These are phyloP conservation scores for Psidium guajava DNA, from an alignment of 345 rosid genomes.

Conservation along the genomic window DNA sequence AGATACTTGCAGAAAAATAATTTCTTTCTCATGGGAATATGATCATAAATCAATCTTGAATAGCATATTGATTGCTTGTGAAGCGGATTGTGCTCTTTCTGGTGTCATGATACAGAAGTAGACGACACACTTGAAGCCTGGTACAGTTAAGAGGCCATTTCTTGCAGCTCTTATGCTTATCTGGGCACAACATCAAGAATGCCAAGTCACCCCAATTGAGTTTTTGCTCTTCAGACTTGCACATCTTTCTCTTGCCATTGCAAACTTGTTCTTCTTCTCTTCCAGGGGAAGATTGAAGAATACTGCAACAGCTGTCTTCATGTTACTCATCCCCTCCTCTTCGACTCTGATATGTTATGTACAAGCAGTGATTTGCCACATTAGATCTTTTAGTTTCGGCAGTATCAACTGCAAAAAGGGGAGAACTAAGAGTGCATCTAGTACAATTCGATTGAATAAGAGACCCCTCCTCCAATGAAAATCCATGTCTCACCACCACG, in stretches of 20 bases:
- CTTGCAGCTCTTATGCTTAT: not conserved
- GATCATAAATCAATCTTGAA: not conserved
- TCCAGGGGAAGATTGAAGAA: constrained; percentile 15
- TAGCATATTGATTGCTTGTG: not conserved
- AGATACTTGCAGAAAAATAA: not conserved
- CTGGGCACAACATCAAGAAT: constrained; percentile 3
- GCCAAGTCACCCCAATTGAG: constrained; percentile 15
- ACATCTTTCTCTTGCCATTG: constrained; percentile 3
- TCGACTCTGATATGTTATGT: constrained; percentile 7
- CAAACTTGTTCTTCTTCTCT: constrained; percentile 9
- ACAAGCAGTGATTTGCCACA: not conserved
- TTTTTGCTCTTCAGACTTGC: constrained; percentile 19
- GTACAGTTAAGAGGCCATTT: constrained; percentile 6
- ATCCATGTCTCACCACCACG: not conserved
- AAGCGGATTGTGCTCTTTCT: not conserved
- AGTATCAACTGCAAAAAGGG: not conserved
- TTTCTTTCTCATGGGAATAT: not conserved
- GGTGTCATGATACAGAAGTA: not conserved
- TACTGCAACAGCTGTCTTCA: constrained; percentile 5
- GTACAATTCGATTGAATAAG: not conserved
- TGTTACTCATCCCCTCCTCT: not conserved
- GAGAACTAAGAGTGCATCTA: not conserved
- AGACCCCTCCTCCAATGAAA: not conserved
- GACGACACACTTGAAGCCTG: constrained; percentile 8
- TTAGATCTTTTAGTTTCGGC: not conserved